Conservation (phyloP, 2,329 filamentous ascomycete genomes). For the Penicillium sp. region DNA sequence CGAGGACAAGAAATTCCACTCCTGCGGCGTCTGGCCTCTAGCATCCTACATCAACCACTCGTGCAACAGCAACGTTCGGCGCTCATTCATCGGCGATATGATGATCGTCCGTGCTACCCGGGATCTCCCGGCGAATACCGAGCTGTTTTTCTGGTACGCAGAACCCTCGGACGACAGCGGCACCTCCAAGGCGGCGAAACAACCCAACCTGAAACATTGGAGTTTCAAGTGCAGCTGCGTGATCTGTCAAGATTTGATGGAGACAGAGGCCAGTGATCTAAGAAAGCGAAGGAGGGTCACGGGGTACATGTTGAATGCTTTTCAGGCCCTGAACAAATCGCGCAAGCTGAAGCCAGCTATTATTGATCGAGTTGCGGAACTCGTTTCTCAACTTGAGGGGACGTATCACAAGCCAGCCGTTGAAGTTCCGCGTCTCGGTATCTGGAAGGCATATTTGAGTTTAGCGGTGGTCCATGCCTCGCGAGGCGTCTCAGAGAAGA, state of each 20-base stretch:
- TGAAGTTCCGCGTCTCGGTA: constrained; percentile 31
- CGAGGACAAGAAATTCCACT: constrained; percentile 21
- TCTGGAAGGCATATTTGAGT: constrained; percentile 23
- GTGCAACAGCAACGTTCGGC: constrained; percentile 54
- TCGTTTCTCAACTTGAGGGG: constrained; percentile 21
- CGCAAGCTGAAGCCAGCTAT: no score
- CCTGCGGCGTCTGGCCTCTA: constrained; percentile 53
- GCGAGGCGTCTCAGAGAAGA: constrained; percentile 18
- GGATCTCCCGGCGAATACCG: constrained; percentile 50
- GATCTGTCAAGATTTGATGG: constrained; percentile 28
- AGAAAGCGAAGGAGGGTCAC: constrained; percentile 21
- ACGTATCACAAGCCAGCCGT: constrained; percentile 30
- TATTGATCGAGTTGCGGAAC: constrained; percentile 18
- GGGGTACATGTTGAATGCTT: constrained; percentile 5
- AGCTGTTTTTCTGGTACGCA: constrained; percentile 53
- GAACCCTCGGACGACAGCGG: constrained; percentile 19
- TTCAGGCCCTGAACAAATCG: neutral
- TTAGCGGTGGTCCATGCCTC: constrained; percentile 25
- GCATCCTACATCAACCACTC: constrained; percentile 60
- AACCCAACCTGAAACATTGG: constrained; percentile 26
- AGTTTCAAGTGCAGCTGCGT: constrained; percentile 30
- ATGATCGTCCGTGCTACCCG: constrained; percentile 54
- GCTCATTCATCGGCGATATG: constrained; percentile 61
- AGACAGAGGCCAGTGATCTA: constrained; percentile 11
- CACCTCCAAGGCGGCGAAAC: neutral